phyloP scores from a whole-genome alignment of 768 basidiomycete species.

The Mycena venus region DNA sequence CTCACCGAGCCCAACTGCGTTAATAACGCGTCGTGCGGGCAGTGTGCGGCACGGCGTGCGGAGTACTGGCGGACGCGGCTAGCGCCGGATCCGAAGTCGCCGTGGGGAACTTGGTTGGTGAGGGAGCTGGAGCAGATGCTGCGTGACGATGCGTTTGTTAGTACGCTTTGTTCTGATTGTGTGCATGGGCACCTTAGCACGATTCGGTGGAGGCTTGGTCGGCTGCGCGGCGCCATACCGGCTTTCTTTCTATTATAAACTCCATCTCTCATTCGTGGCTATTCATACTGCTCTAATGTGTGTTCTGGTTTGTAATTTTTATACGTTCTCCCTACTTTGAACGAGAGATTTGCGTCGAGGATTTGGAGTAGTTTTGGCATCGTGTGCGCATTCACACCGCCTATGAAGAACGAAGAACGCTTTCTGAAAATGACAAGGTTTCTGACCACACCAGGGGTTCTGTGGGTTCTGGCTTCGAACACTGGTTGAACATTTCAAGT shows the following conservation, averaged over 20 bases:
- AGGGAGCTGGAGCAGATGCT: constrained; percentile 26
- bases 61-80: constrained; percentile 32
- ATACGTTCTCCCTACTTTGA: too few species aligned
- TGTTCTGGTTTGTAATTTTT: too few species aligned
- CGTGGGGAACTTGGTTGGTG: constrained; percentile 27
- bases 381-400: not conserved
- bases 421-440: constrained; percentile 17
- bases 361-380: not conserved
- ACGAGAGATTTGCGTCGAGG: too few species aligned
- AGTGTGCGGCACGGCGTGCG: constrained; percentile 8
- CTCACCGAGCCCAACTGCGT: constrained; percentile 24
- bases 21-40: constrained; percentile 25
- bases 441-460: not conserved
- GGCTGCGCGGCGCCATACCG: constrained; percentile 15
- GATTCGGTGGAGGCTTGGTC: constrained; percentile 22
- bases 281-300: too few species aligned
- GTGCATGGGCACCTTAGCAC: constrained; percentile 19
- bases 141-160: constrained; percentile 27
- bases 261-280: too few species aligned
- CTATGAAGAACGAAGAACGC: not conserved
- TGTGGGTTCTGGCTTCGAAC: not conserved
- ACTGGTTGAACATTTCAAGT: too few species aligned
- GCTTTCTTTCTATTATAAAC: constrained; percentile 28
- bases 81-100: constrained; percentile 18
- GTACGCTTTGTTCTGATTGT: constrained; percentile 22